A percentile compares a stretch with the other conserved stretches of the same genome.
Evolutionary conservation across 2,329 filamentous ascomycete species (phyloP).

Genomic region (Phialophora tarda): DNA sequence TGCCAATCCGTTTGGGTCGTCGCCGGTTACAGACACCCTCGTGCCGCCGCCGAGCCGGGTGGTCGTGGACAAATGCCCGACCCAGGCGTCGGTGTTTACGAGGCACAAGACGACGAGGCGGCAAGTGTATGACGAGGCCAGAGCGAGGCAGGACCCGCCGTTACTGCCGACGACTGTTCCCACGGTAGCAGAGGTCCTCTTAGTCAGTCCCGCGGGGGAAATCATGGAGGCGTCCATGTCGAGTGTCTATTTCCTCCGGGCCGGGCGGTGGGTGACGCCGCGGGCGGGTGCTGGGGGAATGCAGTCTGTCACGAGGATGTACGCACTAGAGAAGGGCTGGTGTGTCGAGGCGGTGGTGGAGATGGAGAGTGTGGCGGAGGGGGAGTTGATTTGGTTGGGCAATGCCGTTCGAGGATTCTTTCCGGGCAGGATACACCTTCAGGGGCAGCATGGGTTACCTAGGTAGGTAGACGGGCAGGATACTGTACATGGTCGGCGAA

Average conservation of each 20-base stretch:
- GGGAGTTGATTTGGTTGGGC: slow-evolving; percentile 85
- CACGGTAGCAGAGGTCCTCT: slow-evolving; percentile 71
- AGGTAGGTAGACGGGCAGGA: background rate
- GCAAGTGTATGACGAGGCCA: slow-evolving; percentile 72
- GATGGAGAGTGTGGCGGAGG: slow-evolving; percentile 57
- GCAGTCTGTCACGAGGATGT: slow-evolving; percentile 79
- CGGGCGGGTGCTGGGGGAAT: slow-evolving; percentile 78
- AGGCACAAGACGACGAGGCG: slow-evolving; percentile 84
- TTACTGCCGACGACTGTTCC: slow-evolving; percentile 41
- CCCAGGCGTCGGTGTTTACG: slow-evolving; percentile 63
- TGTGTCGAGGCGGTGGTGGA: slow-evolving; percentile 68
- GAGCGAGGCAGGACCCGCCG: slow-evolving; percentile 62
- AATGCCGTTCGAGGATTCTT: slow-evolving; percentile 83
- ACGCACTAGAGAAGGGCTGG: slow-evolving; percentile 74
- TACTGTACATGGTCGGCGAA: background rate
- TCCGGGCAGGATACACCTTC: slow-evolving; percentile 6
- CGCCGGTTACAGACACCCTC: background rate
- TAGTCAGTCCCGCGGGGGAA: slow-evolving; percentile 68
- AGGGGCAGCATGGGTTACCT: background rate
- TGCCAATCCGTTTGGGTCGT: background rate
- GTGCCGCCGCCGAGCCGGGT: background rate
- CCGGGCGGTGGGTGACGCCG: slow-evolving; percentile 77
- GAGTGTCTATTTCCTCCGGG: slow-evolving; percentile 74
- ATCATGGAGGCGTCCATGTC: slow-evolving; percentile 87
- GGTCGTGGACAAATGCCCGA: background rate